Percentiles rank a stretch among this genome's conserved stretches.
phyloP scores from a whole-genome alignment of 768 basidiomycete genomes.

The Erythrobasidium yunnanense region DNA sequence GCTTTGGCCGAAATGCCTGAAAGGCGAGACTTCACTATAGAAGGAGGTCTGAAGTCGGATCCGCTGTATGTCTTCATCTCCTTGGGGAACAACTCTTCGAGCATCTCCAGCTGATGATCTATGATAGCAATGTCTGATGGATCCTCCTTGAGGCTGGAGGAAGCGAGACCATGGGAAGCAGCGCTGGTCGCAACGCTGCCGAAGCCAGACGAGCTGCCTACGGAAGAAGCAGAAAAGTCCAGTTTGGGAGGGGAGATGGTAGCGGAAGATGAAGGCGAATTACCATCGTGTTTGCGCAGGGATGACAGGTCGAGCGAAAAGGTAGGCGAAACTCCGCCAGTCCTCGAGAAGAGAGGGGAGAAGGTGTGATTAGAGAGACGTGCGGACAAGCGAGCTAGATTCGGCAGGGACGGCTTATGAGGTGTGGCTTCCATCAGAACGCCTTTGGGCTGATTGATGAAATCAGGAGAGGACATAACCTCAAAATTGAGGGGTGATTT shows the following conservation, averaged over 20 bases:
- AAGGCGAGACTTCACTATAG: no score
- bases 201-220: background rate
- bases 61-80: background rate
- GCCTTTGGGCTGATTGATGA: background rate
- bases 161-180: background rate
- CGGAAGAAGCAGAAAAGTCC: background rate
- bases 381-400: background rate
- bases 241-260: background rate
- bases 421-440: background rate
- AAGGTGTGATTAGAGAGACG: background rate
- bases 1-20: no score
- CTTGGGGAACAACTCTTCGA: conserved; percentile 7
- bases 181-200: background rate
- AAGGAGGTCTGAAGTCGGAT: background rate
- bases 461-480: no score
- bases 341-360: background rate
- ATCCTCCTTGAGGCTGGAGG: no score
- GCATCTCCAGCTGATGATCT: conserved; percentile 25
- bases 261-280: background rate
- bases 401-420: background rate
- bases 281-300: background rate
- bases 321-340: background rate
- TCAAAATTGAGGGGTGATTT: background rate
- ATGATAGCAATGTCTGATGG: conserved; percentile 10
- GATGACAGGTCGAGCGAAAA: background rate